A percentile compares a stretch with the other conserved stretches of the same genome.
Conservation (phyloP, 805 yeast genomes). For the Saccharomycopsis fermentans region DNA sequence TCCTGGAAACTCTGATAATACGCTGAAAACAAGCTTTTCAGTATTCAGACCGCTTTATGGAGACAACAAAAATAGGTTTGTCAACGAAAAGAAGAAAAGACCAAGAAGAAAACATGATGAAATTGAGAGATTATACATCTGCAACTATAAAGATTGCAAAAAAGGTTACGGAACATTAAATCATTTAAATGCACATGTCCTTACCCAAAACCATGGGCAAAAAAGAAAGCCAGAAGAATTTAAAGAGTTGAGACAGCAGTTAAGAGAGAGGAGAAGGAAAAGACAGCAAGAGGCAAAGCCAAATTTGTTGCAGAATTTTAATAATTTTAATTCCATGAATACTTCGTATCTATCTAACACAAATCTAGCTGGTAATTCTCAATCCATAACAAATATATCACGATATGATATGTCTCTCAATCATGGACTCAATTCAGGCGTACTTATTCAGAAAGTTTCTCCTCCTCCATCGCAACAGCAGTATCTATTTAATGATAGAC, state of each 20-base stretch:
- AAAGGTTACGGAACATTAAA: conserved; percentile 53
- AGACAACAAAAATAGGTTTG: neutral
- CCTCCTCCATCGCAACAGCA: neutral
- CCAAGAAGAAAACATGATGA: conserved; percentile 46
- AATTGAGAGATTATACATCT: conserved; percentile 43
- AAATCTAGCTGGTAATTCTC: neutral
- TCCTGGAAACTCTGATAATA: neutral
- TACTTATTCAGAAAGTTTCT: neutral
- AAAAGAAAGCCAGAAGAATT: conserved; percentile 48
- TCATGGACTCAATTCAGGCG: neutral
- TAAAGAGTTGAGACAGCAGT: conserved; percentile 35
- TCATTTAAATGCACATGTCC: conserved; percentile 48
- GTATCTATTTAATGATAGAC: neutral
- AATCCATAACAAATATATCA: neutral
- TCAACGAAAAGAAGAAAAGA: conserved; percentile 28
- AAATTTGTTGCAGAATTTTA: neutral
- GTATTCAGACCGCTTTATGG: neutral
- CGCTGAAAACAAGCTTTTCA: neutral
- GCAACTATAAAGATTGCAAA: conserved; percentile 37
- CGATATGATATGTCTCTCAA: neutral
- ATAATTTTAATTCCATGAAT: neutral
- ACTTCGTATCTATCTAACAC: neutral
- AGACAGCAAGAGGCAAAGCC: conserved; percentile 18
- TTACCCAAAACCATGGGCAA: conserved; percentile 43
- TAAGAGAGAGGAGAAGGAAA: conserved; percentile 32